A percentile compares a stretch with the other conserved stretches of the same genome.
Conservation (phyloP, 306 rosid species). For the Ochetophila trinervis region DNA sequence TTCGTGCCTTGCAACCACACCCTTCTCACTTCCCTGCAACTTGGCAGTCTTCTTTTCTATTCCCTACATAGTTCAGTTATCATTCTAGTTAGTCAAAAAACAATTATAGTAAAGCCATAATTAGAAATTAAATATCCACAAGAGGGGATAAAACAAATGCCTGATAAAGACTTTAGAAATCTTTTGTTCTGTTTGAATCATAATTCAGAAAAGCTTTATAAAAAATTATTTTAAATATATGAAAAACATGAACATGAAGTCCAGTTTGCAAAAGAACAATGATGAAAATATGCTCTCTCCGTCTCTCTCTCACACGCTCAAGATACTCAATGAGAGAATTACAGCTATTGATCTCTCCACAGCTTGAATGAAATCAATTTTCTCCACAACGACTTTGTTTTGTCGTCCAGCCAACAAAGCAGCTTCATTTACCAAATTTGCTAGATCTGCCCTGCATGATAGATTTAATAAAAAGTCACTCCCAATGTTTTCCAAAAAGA, state of each 20-base stretch:
- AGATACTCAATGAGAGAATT: slow-evolving; percentile 31
- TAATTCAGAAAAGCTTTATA: slow-evolving; percentile 2
- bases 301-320: not conserved
- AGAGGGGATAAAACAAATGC: too few relatives aligned
- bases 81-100: slow-evolving; percentile 13
- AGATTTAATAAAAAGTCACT: slow-evolving; percentile 5
- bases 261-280: too few relatives aligned
- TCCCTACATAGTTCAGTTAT: slow-evolving; percentile 61
- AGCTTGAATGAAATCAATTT: slow-evolving; percentile 79
- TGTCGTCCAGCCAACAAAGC: slow-evolving; percentile 93
- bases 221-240: not conserved
- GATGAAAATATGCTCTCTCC: not conserved
- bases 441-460: slow-evolving; percentile 88
- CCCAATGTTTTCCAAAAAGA: not conserved
- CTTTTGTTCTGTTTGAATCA: not conserved
- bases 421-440: slow-evolving; percentile 93
- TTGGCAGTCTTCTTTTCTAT: slow-evolving; percentile 94
- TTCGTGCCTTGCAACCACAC: slow-evolving; percentile 97
- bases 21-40: slow-evolving; percentile 88
- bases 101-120: not conserved
- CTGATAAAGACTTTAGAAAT: too few relatives aligned
- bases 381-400: slow-evolving; percentile 78
- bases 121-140: too few relatives aligned
- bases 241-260: too few relatives aligned
- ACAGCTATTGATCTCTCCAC: slow-evolving; percentile 97